These are phyloP conservation scores for Podospora comata DNA, from an alignment of 495 filamentous ascomycete species.

Conservation along the genomic window DNA sequence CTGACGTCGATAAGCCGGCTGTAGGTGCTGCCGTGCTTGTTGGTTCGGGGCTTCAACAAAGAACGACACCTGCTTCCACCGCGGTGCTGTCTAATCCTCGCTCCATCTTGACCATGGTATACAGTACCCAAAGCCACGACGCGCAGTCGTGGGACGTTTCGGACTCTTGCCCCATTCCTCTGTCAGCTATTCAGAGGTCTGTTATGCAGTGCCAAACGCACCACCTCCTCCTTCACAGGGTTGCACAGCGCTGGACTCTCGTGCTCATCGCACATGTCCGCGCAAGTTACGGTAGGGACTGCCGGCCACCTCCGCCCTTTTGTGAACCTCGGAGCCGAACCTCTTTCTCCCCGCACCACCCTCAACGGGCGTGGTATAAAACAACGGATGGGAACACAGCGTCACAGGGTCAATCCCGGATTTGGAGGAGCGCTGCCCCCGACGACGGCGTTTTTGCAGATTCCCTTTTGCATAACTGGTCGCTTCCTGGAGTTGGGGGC, in stretches of 20 bases:
- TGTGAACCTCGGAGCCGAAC: not conserved
- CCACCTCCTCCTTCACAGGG: not conserved
- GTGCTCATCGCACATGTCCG: not conserved
- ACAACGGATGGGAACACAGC: not conserved
- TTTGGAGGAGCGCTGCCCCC: not conserved
- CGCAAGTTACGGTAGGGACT: not conserved
- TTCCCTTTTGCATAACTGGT: not conserved
- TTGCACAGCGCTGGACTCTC: not conserved
- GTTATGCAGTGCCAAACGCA: not conserved
- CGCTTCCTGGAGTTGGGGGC: not conserved
- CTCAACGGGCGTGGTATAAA: not conserved
- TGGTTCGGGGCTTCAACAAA: not conserved
- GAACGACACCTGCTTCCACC: not conserved
- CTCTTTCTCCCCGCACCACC: not conserved
- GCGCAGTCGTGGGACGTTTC: not conserved
- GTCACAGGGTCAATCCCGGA: not conserved
- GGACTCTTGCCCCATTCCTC: not conserved
- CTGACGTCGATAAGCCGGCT: not conserved
- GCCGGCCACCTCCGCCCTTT: not conserved
- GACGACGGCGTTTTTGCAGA: not conserved
- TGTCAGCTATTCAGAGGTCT: not conserved
- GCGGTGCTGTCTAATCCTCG: not conserved
- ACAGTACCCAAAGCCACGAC: not conserved
- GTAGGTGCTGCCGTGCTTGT: not conserved
- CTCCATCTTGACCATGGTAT: not conserved